Conservation (phyloP, 176 grass and related monocot genomes). For the Carex scoparia region DNA sequence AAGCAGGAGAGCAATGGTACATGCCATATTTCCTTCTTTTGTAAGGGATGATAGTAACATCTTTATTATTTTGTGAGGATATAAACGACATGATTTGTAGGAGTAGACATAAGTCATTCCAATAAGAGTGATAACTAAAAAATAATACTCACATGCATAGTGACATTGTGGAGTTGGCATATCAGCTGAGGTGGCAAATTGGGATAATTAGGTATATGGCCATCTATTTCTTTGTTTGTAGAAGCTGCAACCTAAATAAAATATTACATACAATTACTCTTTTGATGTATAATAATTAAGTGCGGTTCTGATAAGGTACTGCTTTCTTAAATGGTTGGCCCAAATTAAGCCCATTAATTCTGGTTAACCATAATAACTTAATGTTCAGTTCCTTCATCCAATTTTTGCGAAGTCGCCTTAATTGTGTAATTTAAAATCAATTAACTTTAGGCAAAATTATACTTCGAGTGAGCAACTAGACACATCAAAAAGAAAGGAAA, state of each 20-base stretch:
- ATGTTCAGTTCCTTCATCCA: neutral
- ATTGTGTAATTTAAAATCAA: neutral
- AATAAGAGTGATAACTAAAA: neutral
- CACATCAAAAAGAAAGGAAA: neutral
- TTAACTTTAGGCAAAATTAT: neutral
- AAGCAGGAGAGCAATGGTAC: constrained; percentile 3
- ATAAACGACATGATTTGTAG: neutral
- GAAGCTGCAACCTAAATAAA: constrained; percentile 70
- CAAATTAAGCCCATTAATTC: neutral
- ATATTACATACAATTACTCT: neutral
- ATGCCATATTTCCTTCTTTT: neutral
- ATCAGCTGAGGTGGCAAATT: constrained; percentile 89
- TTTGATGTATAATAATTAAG: neutral
- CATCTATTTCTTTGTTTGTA: constrained; percentile 89
- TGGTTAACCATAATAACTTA: neutral
- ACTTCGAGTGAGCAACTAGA: neutral
- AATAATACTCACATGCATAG: constrained; percentile 79
- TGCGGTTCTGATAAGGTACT: neutral
- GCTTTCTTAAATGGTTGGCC: neutral
- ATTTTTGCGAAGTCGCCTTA: neutral
- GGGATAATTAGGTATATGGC: constrained; percentile 92
- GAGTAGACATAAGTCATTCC: neutral
- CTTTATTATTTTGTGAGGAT: constrained; percentile 3
- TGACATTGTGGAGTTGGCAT: constrained; percentile 98
- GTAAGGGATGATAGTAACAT: neutral